Base-by-base conservation (phyloP, 805 yeast genomes). In the Wickerhamiella alocasiicola region DNA sequence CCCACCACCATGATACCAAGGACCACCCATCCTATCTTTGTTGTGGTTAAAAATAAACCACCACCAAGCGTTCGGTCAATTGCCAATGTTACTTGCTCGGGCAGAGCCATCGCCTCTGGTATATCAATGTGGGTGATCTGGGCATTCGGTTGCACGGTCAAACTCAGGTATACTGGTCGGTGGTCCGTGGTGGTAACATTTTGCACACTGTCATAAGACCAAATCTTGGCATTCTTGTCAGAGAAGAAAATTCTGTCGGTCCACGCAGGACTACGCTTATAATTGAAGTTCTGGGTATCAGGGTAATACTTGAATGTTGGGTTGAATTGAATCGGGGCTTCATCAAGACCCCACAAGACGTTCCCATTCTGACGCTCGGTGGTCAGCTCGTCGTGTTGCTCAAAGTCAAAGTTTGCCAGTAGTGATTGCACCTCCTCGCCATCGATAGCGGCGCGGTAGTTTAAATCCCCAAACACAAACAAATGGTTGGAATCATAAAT, bases 381-480 rank as follows among this genome's bases (percentile, higher is more conserved):
- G 1, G 63, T 56, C 30, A 78, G 61, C 51, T 78, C 84, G 53
- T 78, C 84, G 21, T 46, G 39, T 49, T 50, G 45, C 5, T 57
- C 42, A 13, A 63, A 55, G 36, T 52, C 52, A n/a, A 41, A 45
- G 7, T 47, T 36, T 9, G 28, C 15, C 21, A 38, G 9, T 21
- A 35, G 18, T 4, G 31, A 9, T 7, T 33, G 34, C 11, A 13
- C 13, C 15, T 31, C 42, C 5, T 9, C 29, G 25, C 31, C 18
- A 6, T 4, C 11, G 27, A n/a, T n/a, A 3, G 17, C 11, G 2
- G 79, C 70, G 32, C 97, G 65, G 57, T 81, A 87, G 55, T 87
- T 87, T 50, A 87, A 63, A 58, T 87, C 97, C 0, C 97, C 97
- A 67, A 82, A 60, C 39, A 85, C 56, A 52, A 85, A 78, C 4